Evolutionary conservation across 345 rosid genomes (phyloP), one percentile per base, ranked within the genome.

Genomic region (Hibiscus trionum): DNA sequence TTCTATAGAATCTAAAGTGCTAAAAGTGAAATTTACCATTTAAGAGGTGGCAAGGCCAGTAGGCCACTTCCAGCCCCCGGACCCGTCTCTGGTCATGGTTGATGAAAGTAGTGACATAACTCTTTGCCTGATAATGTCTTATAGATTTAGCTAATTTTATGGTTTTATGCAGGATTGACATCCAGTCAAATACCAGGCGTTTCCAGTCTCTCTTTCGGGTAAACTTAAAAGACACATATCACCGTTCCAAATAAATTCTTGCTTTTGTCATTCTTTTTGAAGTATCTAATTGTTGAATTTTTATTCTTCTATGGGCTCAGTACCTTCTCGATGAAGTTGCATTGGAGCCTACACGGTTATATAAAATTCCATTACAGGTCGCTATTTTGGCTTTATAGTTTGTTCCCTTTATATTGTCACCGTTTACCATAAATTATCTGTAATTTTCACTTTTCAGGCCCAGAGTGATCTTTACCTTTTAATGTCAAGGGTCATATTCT

Each of bases 261-360:
- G 49, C 8, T 29, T 53, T 11, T 58, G 11, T 26, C 27, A 3
- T 26, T 58, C 29, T 44, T 72, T 19, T 72, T 26, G 39, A 19
- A 44, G n/a, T 15, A 73, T 33, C 27, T 21, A n/a, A 65, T 29
- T 58, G 11, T 19, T 19, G 37, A 31, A 49, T 15, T 42, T 27
- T 44, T 37, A 12, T 77, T 11, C 26, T 73, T 29, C 66, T 3
- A 72, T 71, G 71, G 29, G 46, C 72, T 61, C 81, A 96, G 98
- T 93, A 96, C 79, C 97, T 96, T 70, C 95, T 93, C 42, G 90
- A 89, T 78, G 93, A 91, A 82, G 97, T 91, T 75, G 94, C 93
- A 16, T 70, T 93, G 79, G 88, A 83, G 80, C 85, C 88, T 3
- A 68, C 24, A 26, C 87, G 82, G 71, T 69, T 93, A 75, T 88